Evolutionary conservation across 306 rosid genomes (phyloP).

Genomic region (Pyrus pyrifolia): DNA sequence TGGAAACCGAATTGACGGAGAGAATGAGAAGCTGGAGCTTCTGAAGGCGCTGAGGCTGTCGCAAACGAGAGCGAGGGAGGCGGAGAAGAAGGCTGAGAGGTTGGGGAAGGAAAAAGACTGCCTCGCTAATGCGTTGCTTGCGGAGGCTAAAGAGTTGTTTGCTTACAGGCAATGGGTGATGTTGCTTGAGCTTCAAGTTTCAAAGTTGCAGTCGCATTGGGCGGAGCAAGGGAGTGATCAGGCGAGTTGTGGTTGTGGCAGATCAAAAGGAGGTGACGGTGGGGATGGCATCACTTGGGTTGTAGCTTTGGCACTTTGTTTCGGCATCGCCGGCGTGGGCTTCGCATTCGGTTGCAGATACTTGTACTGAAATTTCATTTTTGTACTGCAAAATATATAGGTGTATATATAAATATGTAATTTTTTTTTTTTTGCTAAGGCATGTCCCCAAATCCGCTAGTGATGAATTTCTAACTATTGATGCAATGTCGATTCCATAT

Average conservation of each 20-base stretch:
- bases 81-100: conserved; percentile 48
- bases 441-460: too few species aligned
- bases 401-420: background rate
- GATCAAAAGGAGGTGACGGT: conserved; percentile 4
- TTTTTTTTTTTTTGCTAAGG: background rate
- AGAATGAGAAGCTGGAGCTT: conserved; percentile 44
- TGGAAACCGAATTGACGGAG: background rate
- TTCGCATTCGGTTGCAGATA: conserved; percentile 45
- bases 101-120: conserved; percentile 48
- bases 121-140: conserved; percentile 42
- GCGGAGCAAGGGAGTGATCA: background rate
- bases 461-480: background rate
- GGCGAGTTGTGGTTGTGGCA: background rate
- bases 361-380: conserved; percentile 5
- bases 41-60: conserved; percentile 74
- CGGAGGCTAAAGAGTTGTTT: conserved; percentile 52
- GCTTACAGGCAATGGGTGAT: conserved; percentile 57
- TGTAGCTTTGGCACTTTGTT: conserved; percentile 53
- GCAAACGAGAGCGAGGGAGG: conserved; percentile 74
- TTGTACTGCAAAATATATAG: background rate
- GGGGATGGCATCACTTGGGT: conserved; percentile 39
- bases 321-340: conserved; percentile 63
- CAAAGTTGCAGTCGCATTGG: conserved; percentile 32
- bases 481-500: background rate
- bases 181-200: conserved; percentile 67